These are phyloP conservation scores for Hypoxylon sp. DNA, from an alignment of 2,329 filamentous ascomycete genomes.

Conservation along the genomic window DNA sequence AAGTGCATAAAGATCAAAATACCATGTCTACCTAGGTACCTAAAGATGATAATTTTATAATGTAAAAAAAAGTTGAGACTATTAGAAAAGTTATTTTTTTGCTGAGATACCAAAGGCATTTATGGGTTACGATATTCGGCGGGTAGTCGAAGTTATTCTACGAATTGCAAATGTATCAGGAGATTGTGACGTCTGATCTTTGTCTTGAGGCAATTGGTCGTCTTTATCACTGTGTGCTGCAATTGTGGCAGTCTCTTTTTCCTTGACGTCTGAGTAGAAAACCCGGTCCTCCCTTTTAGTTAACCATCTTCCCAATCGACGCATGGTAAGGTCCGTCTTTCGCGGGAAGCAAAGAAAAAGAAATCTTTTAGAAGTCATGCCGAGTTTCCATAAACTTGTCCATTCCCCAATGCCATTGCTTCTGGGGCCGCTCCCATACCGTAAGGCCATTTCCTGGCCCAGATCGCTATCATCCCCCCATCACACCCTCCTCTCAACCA, in stretches of 20 bases:
- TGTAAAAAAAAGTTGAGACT: background rate
- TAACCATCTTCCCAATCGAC: slow-evolving; percentile 39
- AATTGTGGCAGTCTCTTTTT: slow-evolving; percentile 42
- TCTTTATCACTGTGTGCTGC: slow-evolving; percentile 45
- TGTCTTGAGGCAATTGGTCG: slow-evolving; percentile 46
- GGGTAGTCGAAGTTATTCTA: slow-evolving; percentile 22
- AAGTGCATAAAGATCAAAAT: background rate
- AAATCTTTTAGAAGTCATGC: slow-evolving; percentile 53
- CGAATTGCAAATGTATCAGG: slow-evolving; percentile 28
- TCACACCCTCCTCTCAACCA: slow-evolving; percentile 24
- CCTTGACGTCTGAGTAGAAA: slow-evolving; percentile 44
- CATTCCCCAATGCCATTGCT: slow-evolving; percentile 47
- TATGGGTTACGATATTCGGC: slow-evolving; percentile 21
- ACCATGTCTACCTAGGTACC: too few relatives aligned
- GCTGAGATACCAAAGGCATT: background rate
- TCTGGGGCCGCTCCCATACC: slow-evolving; percentile 42
- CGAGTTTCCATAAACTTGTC: slow-evolving; percentile 48
- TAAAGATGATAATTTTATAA: background rate
- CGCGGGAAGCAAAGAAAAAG: slow-evolving; percentile 48
- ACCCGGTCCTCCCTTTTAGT: slow-evolving; percentile 47
- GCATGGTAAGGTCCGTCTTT: slow-evolving; percentile 42
- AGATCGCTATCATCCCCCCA: slow-evolving; percentile 24
- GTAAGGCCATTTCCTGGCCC: slow-evolving; percentile 43
- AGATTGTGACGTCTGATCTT: slow-evolving; percentile 42
- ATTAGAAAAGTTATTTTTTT: background rate